phyloP scores from a whole-genome alignment of 2,329 filamentous ascomycete species.

The Penicillium decumbens region DNA sequence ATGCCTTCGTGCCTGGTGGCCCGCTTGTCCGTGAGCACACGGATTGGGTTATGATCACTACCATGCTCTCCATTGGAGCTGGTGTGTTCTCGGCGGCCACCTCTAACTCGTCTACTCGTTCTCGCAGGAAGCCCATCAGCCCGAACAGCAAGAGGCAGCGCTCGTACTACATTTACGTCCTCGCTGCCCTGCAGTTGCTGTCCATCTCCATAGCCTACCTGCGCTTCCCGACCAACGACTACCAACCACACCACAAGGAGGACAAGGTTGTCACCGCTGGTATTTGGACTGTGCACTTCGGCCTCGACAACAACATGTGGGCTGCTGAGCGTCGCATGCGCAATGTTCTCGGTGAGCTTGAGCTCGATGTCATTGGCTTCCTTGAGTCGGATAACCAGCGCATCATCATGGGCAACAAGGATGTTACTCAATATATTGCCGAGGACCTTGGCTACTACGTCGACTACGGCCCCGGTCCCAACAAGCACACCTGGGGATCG shows the following conservation, averaged over 20 bases:
- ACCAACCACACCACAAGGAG: constrained; percentile 81
- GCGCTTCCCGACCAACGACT: constrained; percentile 89
- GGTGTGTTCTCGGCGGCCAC: constrained; percentile 68
- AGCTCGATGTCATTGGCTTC: constrained; percentile 94
- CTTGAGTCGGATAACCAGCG: constrained; percentile 90
- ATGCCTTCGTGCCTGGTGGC: constrained; percentile 94
- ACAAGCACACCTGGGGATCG: constrained; percentile 97
- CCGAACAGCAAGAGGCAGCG: constrained; percentile 49
- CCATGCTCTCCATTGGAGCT: constrained; percentile 76
- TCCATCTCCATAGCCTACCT: constrained; percentile 77
- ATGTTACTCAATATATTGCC: constrained; percentile 89
- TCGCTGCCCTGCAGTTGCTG: constrained; percentile 72
- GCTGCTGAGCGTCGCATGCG: constrained; percentile 91
- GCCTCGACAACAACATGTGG: constrained; percentile 98
- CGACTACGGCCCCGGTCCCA: constrained; percentile 92
- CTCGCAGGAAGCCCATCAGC: constrained; percentile 38
- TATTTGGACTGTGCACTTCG: constrained; percentile 99
- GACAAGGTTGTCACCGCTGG: constrained; percentile 86
- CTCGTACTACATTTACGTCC: constrained; percentile 65
- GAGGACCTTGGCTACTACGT: constrained; percentile 99
- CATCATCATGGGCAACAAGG: constrained; percentile 99
- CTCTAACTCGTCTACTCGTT: constrained; percentile 47
- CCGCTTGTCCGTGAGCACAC: constrained; percentile 89
- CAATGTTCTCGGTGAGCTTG: constrained; percentile 84
- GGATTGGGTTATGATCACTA: constrained; percentile 88